Percentiles rank a stretch among this genome's conserved stretches.
Evolutionary conservation across 192 early-diverging fungal species (phyloP).

Genomic region (Podila epicladia): DNA sequence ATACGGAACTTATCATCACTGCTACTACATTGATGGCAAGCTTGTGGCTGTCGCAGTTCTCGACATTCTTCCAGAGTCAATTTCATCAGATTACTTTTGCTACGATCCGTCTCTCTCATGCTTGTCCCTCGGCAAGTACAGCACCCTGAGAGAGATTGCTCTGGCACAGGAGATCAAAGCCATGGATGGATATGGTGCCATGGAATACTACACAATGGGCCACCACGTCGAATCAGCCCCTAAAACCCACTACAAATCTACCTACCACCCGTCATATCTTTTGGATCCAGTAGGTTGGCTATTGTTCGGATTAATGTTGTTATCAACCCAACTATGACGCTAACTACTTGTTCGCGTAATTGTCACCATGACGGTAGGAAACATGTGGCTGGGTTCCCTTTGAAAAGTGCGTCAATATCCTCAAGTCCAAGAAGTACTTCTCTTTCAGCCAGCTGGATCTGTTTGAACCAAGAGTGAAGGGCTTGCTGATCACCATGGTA

Average conservation of each 20-base stretch:
- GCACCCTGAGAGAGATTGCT: conserved; percentile 85
- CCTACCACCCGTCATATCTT: conserved; percentile 85
- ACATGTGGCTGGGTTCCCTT: conserved; percentile 61
- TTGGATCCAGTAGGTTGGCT: conserved; percentile 68
- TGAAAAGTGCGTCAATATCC: conserved; percentile 57
- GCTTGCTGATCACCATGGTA: conserved; percentile 34
- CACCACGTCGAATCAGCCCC: conserved; percentile 89
- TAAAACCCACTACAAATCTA: conserved; percentile 95
- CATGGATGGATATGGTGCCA: conserved; percentile 54
- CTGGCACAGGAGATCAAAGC: conserved; percentile 64
- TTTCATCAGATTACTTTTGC: conserved; percentile 94
- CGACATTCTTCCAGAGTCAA: conserved; percentile 87
- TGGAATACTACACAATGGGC: conserved; percentile 92
- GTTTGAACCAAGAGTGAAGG: conserved; percentile 42
- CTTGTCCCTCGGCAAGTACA: conserved; percentile 86
- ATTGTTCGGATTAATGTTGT: conserved; percentile 5
- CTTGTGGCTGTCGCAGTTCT: conserved; percentile 90
- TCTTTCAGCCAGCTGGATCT: conserved; percentile 48
- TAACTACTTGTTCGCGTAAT: conserved; percentile 17
- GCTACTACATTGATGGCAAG: conserved; percentile 83
- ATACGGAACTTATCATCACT: conserved; percentile 90
- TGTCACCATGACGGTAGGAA: conserved; percentile 14
- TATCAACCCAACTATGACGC: conserved; percentile 1
- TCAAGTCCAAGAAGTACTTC: conserved; percentile 64
- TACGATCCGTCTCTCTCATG: conserved; percentile 86